Evolutionary conservation across 495 filamentous ascomycete genomes (phyloP), one percentile per base, ranked within the genome.

Genomic region (Poronia punctata): DNA sequence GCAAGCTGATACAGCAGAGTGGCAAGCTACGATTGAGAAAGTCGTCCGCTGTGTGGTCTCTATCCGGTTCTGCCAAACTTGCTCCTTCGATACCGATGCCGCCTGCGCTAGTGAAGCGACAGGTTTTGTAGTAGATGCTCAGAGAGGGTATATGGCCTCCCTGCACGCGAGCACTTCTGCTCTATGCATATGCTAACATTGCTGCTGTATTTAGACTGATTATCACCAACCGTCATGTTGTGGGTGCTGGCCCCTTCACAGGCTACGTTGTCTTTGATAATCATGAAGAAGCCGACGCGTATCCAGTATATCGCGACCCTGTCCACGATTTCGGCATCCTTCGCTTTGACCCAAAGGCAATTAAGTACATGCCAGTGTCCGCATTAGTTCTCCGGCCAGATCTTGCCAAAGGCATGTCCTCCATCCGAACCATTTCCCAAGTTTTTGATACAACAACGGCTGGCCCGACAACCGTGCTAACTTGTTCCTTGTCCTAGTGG

Each of bases 271-370:
- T 99, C 43, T 97, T 99, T 57, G 92, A 99, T 56, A 97, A 99
- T 53, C 92, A 99, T 61, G 92, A 98, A 46, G 68, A 96, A 76
- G 93, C 88, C 40, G 92, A 97, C 57, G 90, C 94, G 43, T 84
- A 85, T 59, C 92, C 92, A n/a, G 86, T 99, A 26, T 99, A 99
- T 61, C 85, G 92, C 53, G 92, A 99, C 55, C 92, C 92, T 32
- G 88, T 99, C 23, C 92, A 99, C 66, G 92, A 99, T 64, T 99
- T 99, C 51, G 92, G 92, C 38, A 86, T 99, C 50, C 78, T 99
- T 25, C 79, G 92, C 42, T 99, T 97, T 66, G 83, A 97, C 52
- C 92, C 93, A 22, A 85, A 86, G 55, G 81, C 82, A 3, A 95
- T 99, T 60, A 94, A 94, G 55, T 96, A 97, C 59, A 93, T 97